phyloP scores from a whole-genome alignment of 306 rosid genomes.

The Biancaea sappan region DNA sequence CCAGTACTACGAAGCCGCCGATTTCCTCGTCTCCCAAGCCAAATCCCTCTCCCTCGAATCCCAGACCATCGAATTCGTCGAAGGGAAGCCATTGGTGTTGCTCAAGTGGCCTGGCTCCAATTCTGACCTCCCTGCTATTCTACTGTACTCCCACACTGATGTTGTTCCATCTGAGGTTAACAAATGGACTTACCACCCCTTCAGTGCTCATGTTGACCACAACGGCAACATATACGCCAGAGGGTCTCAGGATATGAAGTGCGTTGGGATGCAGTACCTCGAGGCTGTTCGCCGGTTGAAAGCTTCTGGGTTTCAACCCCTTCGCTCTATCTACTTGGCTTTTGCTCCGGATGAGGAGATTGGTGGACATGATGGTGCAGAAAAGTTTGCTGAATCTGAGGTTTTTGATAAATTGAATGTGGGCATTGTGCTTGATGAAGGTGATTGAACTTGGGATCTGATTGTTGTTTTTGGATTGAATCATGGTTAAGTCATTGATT shows the following conservation, averaged over 20 bases:
- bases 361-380: conserved; percentile 82
- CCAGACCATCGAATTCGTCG: conserved; percentile 61
- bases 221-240: conserved; percentile 61
- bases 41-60: conserved; percentile 66
- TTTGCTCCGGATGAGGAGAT: conserved; percentile 91
- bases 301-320: conserved; percentile 56
- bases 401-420: conserved; percentile 65
- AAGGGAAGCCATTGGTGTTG: conserved; percentile 70
- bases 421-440: conserved; percentile 87
- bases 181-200: conserved; percentile 82
- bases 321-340: conserved; percentile 58
- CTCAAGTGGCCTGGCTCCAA: conserved; percentile 79
- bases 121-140: conserved; percentile 67
- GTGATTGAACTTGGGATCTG: conserved; percentile 28
- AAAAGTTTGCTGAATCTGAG: conserved; percentile 52
- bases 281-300: conserved; percentile 78
- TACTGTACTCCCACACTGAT: conserved; percentile 91
- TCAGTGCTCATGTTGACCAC: conserved; percentile 63
- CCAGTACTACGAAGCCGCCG: conserved; percentile 56
- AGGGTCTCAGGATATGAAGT: conserved; percentile 96
- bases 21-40: conserved; percentile 63
- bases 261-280: conserved; percentile 89
- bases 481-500: neutral
- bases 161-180: conserved; percentile 73
- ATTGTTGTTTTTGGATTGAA: neutral